These are phyloP conservation scores for Pezicula radicicola DNA, from an alignment of 2,329 filamentous ascomycete species.

Conservation along the genomic window DNA sequence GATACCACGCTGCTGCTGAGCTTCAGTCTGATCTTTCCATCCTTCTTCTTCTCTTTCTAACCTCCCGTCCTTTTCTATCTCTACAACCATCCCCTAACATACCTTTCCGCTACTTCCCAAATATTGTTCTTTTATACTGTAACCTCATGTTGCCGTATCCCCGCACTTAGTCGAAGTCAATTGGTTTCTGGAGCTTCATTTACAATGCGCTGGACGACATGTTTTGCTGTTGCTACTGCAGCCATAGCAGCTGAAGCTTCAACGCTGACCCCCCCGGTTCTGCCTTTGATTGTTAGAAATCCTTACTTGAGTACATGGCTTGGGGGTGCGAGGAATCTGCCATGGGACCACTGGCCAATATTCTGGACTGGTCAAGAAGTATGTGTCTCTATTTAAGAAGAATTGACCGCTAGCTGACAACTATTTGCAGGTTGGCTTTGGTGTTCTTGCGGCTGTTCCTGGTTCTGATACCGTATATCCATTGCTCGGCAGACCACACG, in stretches of 20 bases:
- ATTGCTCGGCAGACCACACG: conserved; percentile 62
- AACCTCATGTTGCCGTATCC: not conserved
- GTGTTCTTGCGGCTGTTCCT: conserved; percentile 59
- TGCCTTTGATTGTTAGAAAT: conserved; percentile 56
- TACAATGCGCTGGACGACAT: conserved; percentile 27
- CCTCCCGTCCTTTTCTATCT: not conserved
- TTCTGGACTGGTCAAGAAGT: conserved; percentile 73
- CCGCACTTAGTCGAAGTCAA: not conserved
- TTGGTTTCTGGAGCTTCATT: not conserved
- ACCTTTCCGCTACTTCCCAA: not conserved
- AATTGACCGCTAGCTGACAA: conserved; percentile 1
- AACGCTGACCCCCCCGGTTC: conserved; percentile 51
- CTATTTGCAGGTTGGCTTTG: conserved; percentile 51
- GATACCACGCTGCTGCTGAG: not conserved
- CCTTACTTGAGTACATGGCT: conserved; percentile 62
- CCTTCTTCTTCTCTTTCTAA: not conserved
- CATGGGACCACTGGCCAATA: conserved; percentile 85
- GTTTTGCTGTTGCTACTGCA: conserved; percentile 23
- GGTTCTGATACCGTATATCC: conserved; percentile 59
- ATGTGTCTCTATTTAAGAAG: conserved; percentile 9
- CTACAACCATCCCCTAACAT: not conserved
- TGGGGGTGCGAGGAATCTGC: conserved; percentile 64
- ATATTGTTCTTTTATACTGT: not conserved
- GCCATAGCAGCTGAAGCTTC: conserved; percentile 39
- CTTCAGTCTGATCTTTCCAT: not conserved